These are phyloP conservation scores for Buxus sempervirens DNA, from an alignment of 164 flowering plant species.

Conservation along the genomic window DNA sequence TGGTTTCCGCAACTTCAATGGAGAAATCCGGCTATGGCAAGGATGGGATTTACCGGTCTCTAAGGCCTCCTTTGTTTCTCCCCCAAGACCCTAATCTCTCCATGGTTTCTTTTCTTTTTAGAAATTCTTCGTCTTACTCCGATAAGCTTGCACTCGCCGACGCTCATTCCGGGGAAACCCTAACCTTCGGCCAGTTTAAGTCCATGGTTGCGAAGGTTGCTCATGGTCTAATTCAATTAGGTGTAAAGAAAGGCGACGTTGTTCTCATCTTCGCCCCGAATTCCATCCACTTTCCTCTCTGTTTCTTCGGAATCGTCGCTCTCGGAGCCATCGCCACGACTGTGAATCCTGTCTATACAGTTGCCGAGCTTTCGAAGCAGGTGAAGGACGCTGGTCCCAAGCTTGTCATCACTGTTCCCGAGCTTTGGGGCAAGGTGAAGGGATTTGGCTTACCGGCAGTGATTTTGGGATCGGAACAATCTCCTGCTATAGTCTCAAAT, in stretches of 20 bases:
- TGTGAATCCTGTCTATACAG: slow-evolving; percentile 78
- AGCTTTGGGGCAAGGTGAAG: too few species aligned
- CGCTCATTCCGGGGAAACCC: slow-evolving; percentile 53
- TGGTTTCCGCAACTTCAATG: too few species aligned
- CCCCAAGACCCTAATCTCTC: too few species aligned
- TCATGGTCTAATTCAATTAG: slow-evolving; percentile 39
- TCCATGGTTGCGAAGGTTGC: slow-evolving; percentile 62
- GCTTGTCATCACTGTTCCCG: slow-evolving; percentile 50
- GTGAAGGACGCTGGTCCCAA: slow-evolving; percentile 52
- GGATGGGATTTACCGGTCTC: too few species aligned
- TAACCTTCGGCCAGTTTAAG: slow-evolving; percentile 42
- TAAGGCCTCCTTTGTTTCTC: too few species aligned
- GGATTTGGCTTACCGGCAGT: too few species aligned
- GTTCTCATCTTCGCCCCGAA: slow-evolving; percentile 74
- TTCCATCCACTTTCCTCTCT: slow-evolving; percentile 76
- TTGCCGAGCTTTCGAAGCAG: slow-evolving; percentile 15
- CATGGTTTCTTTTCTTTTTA: too few species aligned
- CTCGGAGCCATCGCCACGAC: slow-evolving; percentile 87
- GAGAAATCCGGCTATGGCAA: too few species aligned
- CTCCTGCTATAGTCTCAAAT: background rate
- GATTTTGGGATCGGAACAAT: background rate
- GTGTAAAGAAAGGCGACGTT: slow-evolving; percentile 70
- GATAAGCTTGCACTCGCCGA: slow-evolving; percentile 77
- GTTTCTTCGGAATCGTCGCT: slow-evolving; percentile 64
- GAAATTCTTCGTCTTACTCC: too few species aligned